A percentile compares a stretch with the other conserved stretches of the same genome.
phyloP scores from a whole-genome alignment of 1,284 basidiomycete genomes.

The Lentinus polychrous region DNA sequence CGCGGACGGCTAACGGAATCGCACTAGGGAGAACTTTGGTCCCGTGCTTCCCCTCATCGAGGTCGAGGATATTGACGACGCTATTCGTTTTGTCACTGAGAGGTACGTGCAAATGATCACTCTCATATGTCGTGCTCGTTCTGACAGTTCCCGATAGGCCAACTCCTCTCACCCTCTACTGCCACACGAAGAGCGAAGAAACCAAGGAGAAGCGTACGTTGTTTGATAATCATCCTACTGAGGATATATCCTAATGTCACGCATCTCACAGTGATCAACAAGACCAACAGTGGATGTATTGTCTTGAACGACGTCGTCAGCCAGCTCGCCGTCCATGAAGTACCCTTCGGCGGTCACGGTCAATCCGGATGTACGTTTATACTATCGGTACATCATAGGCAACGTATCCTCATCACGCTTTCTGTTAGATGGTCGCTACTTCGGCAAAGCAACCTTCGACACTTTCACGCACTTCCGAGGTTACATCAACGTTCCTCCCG shows the following conservation, averaged over 20 bases:
- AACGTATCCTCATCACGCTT: background rate
- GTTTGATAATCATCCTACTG: slow-evolving; percentile 13
- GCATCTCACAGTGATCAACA: slow-evolving; percentile 34
- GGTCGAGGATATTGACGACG: slow-evolving; percentile 46
- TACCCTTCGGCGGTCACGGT: slow-evolving; percentile 44
- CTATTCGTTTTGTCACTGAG: slow-evolving; percentile 41
- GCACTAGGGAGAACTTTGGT: slow-evolving; percentile 56
- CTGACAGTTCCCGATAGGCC: slow-evolving; percentile 26
- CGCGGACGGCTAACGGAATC: background rate
- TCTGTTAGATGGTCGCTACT: slow-evolving; percentile 32
- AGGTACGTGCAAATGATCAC: slow-evolving; percentile 26
- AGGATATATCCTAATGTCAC: slow-evolving; percentile 13
- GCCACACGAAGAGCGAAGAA: slow-evolving; percentile 37
- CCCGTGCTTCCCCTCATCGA: slow-evolving; percentile 62
- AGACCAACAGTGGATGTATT: slow-evolving; percentile 44
- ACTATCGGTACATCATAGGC: background rate
- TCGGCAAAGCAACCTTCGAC: slow-evolving; percentile 37
- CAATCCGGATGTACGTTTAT: slow-evolving; percentile 36
- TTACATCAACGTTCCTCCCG: slow-evolving; percentile 31
- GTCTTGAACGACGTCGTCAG: slow-evolving; percentile 48
- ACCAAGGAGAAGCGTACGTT: slow-evolving; percentile 33
- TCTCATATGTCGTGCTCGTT: background rate
- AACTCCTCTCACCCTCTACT: slow-evolving; percentile 43
- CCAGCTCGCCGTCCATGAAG: slow-evolving; percentile 35
- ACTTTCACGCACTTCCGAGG: slow-evolving; percentile 36